Evolutionary conservation across 2,329 filamentous ascomycete genomes (phyloP).

Genomic region (Leptographium flavum): DNA sequence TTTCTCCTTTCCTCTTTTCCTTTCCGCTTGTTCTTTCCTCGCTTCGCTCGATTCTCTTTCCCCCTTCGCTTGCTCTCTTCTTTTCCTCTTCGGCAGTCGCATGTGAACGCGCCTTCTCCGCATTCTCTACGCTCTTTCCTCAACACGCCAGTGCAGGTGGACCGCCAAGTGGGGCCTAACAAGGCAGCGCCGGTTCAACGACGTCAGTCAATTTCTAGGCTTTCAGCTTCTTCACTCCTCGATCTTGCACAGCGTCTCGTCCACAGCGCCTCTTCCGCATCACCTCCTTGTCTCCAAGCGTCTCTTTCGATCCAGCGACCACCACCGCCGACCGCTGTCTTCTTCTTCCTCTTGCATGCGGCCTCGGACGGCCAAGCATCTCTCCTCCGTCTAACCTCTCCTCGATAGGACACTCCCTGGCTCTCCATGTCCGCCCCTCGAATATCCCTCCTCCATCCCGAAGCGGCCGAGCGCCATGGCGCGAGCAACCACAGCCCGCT

Average conservation of each 20-base stretch:
- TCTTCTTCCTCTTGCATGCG: not conserved
- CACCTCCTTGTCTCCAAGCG: no score
- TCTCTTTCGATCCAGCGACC: not conserved
- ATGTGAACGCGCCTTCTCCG: no score
- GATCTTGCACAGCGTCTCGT: no score
- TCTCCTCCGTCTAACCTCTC: not conserved
- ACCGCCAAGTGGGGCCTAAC: no score
- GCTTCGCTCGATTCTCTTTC: not conserved
- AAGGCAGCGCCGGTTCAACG: not conserved
- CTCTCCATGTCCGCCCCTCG: constrained; percentile 36
- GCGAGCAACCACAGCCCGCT: constrained; percentile 11
- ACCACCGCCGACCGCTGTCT: not conserved
- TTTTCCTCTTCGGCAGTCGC: not conserved
- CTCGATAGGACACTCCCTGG: constrained; percentile 32
- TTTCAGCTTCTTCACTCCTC: not conserved
- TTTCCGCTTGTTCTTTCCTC: not conserved
- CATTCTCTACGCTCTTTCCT: no score
- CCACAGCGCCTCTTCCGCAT: no score
- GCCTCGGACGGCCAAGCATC: not conserved
- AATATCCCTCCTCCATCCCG: constrained; percentile 16
- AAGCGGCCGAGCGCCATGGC: constrained; percentile 16
- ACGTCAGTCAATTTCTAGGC: not conserved
- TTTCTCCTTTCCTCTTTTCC: not conserved
- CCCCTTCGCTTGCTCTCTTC: not conserved
- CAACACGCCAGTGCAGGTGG: no score